Conservation (phyloP, 352 stramenopile genomes). For the Globisporangium viniferum region DNA sequence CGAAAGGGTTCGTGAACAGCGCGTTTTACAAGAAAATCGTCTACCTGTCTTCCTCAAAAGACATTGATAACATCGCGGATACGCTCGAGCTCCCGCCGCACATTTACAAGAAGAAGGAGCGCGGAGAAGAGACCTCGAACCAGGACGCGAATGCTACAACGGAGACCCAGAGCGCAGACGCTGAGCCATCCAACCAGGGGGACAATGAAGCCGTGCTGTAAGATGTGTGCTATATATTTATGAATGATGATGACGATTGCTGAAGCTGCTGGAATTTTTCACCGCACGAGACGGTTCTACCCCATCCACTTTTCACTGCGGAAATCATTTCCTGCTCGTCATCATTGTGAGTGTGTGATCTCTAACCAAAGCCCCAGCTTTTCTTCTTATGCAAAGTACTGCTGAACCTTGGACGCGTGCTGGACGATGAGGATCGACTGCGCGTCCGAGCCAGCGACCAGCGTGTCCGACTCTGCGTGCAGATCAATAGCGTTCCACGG, state of each 20-base stretch:
- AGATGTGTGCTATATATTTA: constrained; percentile 3
- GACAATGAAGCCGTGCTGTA: constrained; percentile 1
- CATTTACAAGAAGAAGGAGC: constrained; percentile 25
- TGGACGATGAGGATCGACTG: constrained; percentile 72
- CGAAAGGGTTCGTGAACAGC: constrained; percentile 56
- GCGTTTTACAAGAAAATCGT: constrained; percentile 79
- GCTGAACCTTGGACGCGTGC: constrained; percentile 39
- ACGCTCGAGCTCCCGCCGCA: constrained; percentile 43
- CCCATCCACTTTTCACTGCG: neutral
- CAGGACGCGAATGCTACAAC: neutral
- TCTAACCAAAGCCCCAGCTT: neutral
- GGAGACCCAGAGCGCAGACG: no score
- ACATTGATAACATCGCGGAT: constrained; percentile 51
- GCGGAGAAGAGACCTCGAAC: neutral
- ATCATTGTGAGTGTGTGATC: neutral
- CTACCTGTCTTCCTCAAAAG: constrained; percentile 48
- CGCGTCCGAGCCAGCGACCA: constrained; percentile 71
- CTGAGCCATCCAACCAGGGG: constrained; percentile 1
- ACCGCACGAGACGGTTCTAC: no score
- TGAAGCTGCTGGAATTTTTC: neutral
- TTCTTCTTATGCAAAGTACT: constrained; percentile 1
- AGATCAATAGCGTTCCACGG: constrained; percentile 70
- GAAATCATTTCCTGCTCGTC: neutral
- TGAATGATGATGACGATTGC: neutral
- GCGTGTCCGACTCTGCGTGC: constrained; percentile 69